These are phyloP conservation scores for Suillus ampliporus DNA, from an alignment of 768 basidiomycete species.

Conservation along the genomic window DNA sequence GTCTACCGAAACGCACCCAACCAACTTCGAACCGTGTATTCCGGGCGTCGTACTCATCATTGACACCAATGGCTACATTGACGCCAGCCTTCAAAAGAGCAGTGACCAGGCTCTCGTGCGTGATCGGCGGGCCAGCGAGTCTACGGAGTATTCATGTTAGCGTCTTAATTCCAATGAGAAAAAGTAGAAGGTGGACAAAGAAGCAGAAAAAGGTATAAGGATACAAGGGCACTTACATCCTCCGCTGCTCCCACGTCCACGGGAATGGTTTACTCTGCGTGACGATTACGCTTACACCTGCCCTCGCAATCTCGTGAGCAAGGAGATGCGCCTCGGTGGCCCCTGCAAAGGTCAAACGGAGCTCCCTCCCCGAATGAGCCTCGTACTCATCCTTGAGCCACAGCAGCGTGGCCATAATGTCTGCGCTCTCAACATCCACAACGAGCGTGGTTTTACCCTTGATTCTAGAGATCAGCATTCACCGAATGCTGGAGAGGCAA, in stretches of 20 bases:
- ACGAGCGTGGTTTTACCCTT: slow-evolving; percentile 72
- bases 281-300: slow-evolving; percentile 75
- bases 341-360: slow-evolving; percentile 67
- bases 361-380: slow-evolving; percentile 55
- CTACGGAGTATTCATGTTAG: slow-evolving; percentile 32
- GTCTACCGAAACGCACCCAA: slow-evolving; percentile 36
- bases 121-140: slow-evolving; percentile 72
- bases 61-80: slow-evolving; percentile 61
- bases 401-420: slow-evolving; percentile 74
- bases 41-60: slow-evolving; percentile 37
- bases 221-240: slow-evolving; percentile 52
- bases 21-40: slow-evolving; percentile 45
- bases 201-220: not conserved
- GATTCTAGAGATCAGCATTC: not conserved
- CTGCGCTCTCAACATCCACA: slow-evolving; percentile 68
- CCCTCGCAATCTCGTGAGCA: slow-evolving; percentile 69
- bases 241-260: slow-evolving; percentile 62
- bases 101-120: slow-evolving; percentile 57
- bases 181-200: not conserved
- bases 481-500: not conserved
- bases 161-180: not conserved
- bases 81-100: slow-evolving; percentile 64
- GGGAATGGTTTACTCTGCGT: slow-evolving; percentile 68
- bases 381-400: slow-evolving; percentile 73
- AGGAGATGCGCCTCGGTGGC: slow-evolving; percentile 69